A percentile compares a stretch with the other conserved stretches of the same genome.
phyloP scores from a whole-genome alignment of 176 grass and related monocot genomes.

The Carex cristatella region DNA sequence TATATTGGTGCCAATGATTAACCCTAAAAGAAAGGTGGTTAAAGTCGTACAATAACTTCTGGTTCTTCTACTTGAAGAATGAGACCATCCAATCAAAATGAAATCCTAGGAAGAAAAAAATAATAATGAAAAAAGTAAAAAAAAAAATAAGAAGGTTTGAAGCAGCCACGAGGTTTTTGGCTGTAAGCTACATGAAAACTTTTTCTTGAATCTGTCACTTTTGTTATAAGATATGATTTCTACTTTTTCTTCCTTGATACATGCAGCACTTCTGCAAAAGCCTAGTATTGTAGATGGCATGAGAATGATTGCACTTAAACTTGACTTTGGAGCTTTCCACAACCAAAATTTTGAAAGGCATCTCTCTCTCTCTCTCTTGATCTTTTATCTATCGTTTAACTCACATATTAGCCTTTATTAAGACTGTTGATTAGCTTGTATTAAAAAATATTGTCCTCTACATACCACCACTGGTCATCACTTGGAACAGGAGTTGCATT shows the following conservation, averaged over 20 bases:
- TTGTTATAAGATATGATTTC: neutral
- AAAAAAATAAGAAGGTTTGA: neutral
- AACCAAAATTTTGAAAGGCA: slow-evolving; percentile 99
- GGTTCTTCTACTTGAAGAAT: neutral
- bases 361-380: slow-evolving; percentile 2
- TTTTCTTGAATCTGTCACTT: neutral
- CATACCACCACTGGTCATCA: neutral
- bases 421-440: neutral
- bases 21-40: neutral
- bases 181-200: neutral
- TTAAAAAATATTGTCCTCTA: neutral
- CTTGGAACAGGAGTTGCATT: neutral
- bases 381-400: neutral
- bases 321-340: slow-evolving; percentile 97
- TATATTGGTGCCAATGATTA: neutral
- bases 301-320: slow-evolving; percentile 99
- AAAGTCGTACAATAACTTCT: neutral
- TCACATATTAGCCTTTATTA: neutral
- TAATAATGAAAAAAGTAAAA: neutral
- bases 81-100: neutral
- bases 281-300: slow-evolving; percentile 91
- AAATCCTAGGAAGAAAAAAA: neutral
- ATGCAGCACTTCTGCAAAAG: slow-evolving; percentile 63
- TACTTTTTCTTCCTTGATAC: slow-evolving; percentile 31
- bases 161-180: neutral